A percentile compares a stretch with the other conserved stretches of the same genome.
Conservation (phyloP, 1,284 basidiomycete genomes). For the Trichosporon sp. region DNA sequence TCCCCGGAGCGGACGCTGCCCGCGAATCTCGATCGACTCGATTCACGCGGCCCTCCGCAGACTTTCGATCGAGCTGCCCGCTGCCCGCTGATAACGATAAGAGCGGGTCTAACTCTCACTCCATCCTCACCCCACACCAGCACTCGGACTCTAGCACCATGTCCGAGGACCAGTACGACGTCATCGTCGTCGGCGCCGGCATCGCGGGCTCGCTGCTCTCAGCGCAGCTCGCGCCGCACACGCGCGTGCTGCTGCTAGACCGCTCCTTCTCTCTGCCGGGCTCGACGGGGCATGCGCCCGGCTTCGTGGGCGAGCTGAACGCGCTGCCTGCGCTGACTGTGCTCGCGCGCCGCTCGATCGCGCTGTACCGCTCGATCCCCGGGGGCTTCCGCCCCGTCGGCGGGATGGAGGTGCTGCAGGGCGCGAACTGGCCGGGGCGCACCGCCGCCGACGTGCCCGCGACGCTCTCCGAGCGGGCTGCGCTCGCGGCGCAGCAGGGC, state of each 20-base stretch:
- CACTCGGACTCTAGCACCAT: not conserved
- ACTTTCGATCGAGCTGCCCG: too few relatives aligned
- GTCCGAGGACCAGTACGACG: constrained; percentile 17
- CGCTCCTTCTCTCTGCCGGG: constrained; percentile 24
- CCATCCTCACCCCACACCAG: not conserved
- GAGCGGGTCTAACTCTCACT: not conserved
- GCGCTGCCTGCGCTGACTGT: constrained; percentile 21
- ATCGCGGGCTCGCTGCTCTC: constrained; percentile 43
- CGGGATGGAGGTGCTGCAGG: constrained; percentile 21
- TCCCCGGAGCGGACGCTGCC: too few relatives aligned
- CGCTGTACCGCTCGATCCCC: constrained; percentile 15
- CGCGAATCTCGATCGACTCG: not conserved
- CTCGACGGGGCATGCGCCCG: constrained; percentile 33
- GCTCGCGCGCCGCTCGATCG: constrained; percentile 23
- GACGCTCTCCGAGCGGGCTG: constrained; percentile 3
- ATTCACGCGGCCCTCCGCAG: too few relatives aligned
- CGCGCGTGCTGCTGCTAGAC: constrained; percentile 52
- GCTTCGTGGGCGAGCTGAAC: constrained; percentile 31
- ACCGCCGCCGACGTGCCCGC: not conserved
- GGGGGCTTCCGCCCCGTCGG: constrained; percentile 25
- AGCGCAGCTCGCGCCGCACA: constrained; percentile 50
- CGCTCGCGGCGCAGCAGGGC: constrained; percentile 10
- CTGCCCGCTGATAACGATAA: not conserved
- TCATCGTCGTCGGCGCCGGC: constrained; percentile 29
- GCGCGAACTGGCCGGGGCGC: not conserved